Base-by-base conservation (phyloP, 352 stramenopile genomes). In the Phytophthora multivora region DNA sequence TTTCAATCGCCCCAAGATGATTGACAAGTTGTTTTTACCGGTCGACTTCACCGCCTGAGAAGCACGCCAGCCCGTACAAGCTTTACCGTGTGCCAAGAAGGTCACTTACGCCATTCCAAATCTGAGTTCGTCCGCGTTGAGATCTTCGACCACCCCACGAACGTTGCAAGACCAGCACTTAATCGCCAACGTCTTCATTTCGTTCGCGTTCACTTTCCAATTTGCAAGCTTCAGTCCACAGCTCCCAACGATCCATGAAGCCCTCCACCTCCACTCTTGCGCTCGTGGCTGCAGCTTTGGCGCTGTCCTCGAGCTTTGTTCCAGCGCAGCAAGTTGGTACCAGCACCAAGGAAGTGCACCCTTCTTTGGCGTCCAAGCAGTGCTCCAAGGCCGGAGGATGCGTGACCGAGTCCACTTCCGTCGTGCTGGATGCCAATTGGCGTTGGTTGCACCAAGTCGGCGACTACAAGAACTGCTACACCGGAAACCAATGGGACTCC, bases 361-460 rank as follows among this genome's bases (percentile, higher is more conserved):
- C 82, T 15, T 63, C 80, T 19, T 52, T 89, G 15, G 18, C 65
- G 1, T 80, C 78, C 11, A 63, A 83, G 49, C 55, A 65, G 40
- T 89, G 83, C 63, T 76, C 80, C 10, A 68, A 66, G 31, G 19
- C 52, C 0, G 62, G 51, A 8, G 79, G 79, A 2, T 91, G 83
- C 31, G 59, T 69, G 16, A 63, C 57, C 2, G 71, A 83, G 30
- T 23, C 59, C 5, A 90, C 75, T 18, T 86, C 79, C 16, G 53
- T 91, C 46, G 83, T 91, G 48, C 60, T 91, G 23, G 83, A 91
- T 64, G 74, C 80, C 49, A 90, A 90, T 61, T 89, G 83, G 80
- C 80, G 83, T 57, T 89, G 80, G 83, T 55, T 88, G 31, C 81
- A 89, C 52, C 73, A 88, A 59, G 70, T 83, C 10, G 75, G 63